Conservation (phyloP, 805 yeast genomes). For the Schizosaccharomyces japonicus region DNA sequence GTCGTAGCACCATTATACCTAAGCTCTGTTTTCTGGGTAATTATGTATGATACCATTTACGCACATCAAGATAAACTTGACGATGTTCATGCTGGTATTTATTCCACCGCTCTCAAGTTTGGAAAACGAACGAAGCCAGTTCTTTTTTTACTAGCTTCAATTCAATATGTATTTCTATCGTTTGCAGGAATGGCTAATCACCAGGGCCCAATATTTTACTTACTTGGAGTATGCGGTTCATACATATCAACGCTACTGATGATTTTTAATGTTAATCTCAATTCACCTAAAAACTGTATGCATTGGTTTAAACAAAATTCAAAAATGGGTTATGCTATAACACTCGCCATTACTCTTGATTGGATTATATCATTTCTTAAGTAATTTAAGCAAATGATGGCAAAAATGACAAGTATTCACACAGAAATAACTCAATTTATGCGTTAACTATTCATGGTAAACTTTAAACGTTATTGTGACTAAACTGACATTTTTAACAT, state of each 20-base stretch:
- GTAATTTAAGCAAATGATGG: too few species aligned
- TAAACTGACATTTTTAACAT: too few species aligned
- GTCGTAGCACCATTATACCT: constrained; percentile 58
- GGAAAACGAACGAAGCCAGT: constrained; percentile 53
- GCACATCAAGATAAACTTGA: constrained; percentile 91
- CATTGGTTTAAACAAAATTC: constrained; percentile 53
- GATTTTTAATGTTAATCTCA: constrained; percentile 53
- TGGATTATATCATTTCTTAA: too few species aligned
- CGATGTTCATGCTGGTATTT: constrained; percentile 75
- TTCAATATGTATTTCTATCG: constrained; percentile 41
- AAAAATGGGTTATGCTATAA: constrained; percentile 25
- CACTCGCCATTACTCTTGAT: constrained; percentile 18
- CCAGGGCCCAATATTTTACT: constrained; percentile 65
- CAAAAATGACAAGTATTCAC: too few species aligned
- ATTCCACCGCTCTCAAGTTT: constrained; percentile 91
- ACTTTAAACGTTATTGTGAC: too few species aligned
- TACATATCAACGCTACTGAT: constrained; percentile 42
- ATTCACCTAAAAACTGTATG: constrained; percentile 68
- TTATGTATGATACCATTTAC: constrained; percentile 85
- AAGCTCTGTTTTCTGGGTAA: constrained; percentile 72
- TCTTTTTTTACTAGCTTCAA: constrained; percentile 34
- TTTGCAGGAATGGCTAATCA: constrained; percentile 53
- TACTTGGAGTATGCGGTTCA: constrained; percentile 36
- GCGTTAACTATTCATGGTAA: too few species aligned
- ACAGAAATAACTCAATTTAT: too few species aligned